Evolutionary conservation across 2,329 filamentous ascomycete genomes (phyloP).

Genomic region (Alternaria incomplexa): DNA sequence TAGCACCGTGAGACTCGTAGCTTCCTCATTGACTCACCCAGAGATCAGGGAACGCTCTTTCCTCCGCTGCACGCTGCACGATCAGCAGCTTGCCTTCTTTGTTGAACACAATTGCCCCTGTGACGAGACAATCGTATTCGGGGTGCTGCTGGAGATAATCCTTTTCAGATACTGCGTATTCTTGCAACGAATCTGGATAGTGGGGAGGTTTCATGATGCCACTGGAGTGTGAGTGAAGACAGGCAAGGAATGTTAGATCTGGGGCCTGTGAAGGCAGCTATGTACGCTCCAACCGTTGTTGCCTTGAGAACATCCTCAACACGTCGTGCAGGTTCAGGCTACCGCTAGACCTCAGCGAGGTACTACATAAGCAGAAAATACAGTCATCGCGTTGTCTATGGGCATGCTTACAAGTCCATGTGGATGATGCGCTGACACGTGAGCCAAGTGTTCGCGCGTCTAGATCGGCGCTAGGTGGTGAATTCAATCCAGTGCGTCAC

Average conservation of each 20-base stretch:
- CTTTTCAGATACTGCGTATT: constrained; percentile 37
- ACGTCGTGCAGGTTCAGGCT: not conserved
- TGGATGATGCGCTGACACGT: constrained; percentile 6
- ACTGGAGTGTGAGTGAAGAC: not conserved
- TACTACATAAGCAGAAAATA: not conserved
- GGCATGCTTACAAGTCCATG: not conserved
- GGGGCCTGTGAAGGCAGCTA: not conserved
- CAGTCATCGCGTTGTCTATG: not conserved
- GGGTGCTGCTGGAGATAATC: constrained; percentile 36
- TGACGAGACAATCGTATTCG: constrained; percentile 35
- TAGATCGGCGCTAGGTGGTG: constrained; percentile 14
- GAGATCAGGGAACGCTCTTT: constrained; percentile 41
- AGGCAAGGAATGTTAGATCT: not conserved
- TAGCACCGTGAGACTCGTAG: not conserved
- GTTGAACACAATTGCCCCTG: constrained; percentile 43
- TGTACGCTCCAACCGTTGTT: not conserved
- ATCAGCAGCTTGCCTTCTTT: constrained; percentile 40
- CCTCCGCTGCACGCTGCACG: constrained; percentile 45
- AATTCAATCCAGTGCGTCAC: constrained; percentile 19
- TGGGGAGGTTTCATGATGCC: constrained; percentile 15
- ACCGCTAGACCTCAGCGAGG: not conserved
- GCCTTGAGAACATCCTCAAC: constrained; percentile 1
- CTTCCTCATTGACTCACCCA: constrained; percentile 33
- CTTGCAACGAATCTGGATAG: constrained; percentile 29
- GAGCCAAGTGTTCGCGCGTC: constrained; percentile 17